phyloP scores from a whole-genome alignment of 345 rosid species.

The Hevea brasiliensis region DNA sequence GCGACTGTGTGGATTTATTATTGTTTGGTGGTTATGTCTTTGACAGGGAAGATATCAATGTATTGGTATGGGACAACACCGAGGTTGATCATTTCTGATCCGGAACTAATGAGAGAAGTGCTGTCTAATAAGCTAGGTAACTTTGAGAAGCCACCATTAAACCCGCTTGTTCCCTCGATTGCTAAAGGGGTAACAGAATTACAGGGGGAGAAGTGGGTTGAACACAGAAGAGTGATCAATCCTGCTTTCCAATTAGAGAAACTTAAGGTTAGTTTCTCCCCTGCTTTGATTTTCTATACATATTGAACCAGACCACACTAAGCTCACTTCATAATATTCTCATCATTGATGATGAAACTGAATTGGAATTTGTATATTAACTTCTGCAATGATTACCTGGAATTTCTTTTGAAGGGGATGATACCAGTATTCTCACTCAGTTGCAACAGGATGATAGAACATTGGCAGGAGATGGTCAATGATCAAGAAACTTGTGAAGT shows the following conservation, averaged over 20 bases:
- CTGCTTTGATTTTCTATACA: background rate
- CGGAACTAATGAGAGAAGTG: slow-evolving; percentile 40
- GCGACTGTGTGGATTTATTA: too few species aligned
- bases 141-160: slow-evolving; percentile 42
- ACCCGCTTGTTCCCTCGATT: slow-evolving; percentile 36
- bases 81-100: slow-evolving; percentile 43
- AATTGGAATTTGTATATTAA: background rate
- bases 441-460: slow-evolving; percentile 36
- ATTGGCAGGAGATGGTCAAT: slow-evolving; percentile 39
- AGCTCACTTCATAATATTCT: background rate
- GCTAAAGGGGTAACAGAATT: slow-evolving; percentile 36
- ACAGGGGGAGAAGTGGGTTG: slow-evolving; percentile 54
- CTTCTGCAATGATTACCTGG: background rate
- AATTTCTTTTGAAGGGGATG: slow-evolving; percentile 34
- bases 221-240: slow-evolving; percentile 40
- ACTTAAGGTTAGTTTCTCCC: slow-evolving; percentile 35
- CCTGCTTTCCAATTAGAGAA: slow-evolving; percentile 53
- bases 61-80: slow-evolving; percentile 49
- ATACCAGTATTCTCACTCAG: slow-evolving; percentile 35
- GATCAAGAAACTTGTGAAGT: slow-evolving; percentile 35
- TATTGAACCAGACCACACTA: too few species aligned
- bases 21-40: background rate
- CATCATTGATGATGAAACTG: background rate
- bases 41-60: slow-evolving; percentile 45
- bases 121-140: slow-evolving; percentile 47